Percentiles rank a stretch among this genome's conserved stretches.
phyloP scores from a whole-genome alignment of 2,329 filamentous ascomycete genomes.

The Phoma sp. region DNA sequence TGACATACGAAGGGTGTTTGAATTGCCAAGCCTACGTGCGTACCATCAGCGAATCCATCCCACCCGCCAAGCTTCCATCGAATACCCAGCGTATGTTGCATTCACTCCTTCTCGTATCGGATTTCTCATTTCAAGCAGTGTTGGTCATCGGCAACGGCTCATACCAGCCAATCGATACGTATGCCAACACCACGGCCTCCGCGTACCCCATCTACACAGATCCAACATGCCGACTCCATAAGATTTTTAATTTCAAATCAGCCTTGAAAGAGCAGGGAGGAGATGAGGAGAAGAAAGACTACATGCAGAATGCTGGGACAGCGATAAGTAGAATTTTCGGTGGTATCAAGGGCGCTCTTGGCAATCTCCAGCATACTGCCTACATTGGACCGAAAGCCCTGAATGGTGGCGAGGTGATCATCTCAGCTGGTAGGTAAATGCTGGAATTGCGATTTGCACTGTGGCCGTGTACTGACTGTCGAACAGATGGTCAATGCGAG shows the following conservation, averaged over 20 bases:
- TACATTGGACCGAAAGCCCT: conserved; percentile 32
- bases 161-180: conserved; percentile 33
- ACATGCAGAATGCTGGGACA: conserved; percentile 30
- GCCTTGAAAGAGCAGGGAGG: conserved; percentile 18
- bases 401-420: conserved; percentile 32
- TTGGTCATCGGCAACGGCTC: conserved; percentile 30
- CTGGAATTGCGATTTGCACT: neutral
- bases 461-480: neutral
- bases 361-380: conserved; percentile 22
- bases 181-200: conserved; percentile 22
- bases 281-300: conserved; percentile 26
- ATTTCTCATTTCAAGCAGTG: conserved; percentile 12
- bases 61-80: conserved; percentile 24
- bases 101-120: neutral
- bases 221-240: conserved; percentile 26
- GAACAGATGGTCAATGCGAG: conserved; percentile 27
- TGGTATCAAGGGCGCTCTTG: conserved; percentile 28
- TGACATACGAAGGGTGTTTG: conserved; percentile 25
- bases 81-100: conserved; percentile 25
- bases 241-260: conserved; percentile 31
- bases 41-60: conserved; percentile 25
- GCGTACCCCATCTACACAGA: conserved; percentile 34
- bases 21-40: conserved; percentile 35
- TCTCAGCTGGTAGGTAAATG: conserved; percentile 22
- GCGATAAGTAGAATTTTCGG: conserved; percentile 19